Evolutionary conservation across 345 rosid species (phyloP).

Genomic region (Heritiera littoralis): DNA sequence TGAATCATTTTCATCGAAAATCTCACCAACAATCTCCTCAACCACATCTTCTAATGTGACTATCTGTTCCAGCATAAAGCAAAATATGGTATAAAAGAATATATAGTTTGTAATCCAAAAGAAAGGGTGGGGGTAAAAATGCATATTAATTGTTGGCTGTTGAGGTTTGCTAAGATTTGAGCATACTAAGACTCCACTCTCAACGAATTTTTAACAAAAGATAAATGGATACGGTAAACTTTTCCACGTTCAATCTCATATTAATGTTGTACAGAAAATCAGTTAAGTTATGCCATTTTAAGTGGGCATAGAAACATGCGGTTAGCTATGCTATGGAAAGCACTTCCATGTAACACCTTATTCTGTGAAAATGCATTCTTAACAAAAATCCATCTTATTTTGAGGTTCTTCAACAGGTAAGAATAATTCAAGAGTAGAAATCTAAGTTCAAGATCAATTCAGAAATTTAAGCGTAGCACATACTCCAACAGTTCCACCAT

Average conservation of each 20-base stretch:
- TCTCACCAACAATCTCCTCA: constrained; percentile 98
- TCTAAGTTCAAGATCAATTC: background rate
- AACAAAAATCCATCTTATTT: background rate
- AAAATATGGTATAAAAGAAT: constrained; percentile 14
- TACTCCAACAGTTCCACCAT: constrained; percentile 99
- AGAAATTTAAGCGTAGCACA: constrained; percentile 27
- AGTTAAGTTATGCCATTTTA: background rate
- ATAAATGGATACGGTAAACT: background rate
- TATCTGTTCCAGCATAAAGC: constrained; percentile 54
- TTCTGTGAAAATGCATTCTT: background rate
- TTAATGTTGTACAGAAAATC: background rate
- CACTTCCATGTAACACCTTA: background rate
- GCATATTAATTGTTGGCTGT: background rate
- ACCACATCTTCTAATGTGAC: constrained; percentile 96
- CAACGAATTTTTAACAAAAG: background rate
- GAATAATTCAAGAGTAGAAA: background rate
- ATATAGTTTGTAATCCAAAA: background rate
- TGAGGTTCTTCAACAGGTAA: constrained; percentile 1
- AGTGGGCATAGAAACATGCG: background rate
- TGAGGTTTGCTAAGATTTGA: background rate
- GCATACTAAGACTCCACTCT: background rate
- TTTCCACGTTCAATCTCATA: constrained; percentile 1
- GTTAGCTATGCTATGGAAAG: background rate
- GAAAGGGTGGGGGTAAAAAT: background rate
- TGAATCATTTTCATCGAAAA: constrained; percentile 97